Evolutionary conservation across 768 basidiomycete species (phyloP).

Genomic region (Mycena crocata): DNA sequence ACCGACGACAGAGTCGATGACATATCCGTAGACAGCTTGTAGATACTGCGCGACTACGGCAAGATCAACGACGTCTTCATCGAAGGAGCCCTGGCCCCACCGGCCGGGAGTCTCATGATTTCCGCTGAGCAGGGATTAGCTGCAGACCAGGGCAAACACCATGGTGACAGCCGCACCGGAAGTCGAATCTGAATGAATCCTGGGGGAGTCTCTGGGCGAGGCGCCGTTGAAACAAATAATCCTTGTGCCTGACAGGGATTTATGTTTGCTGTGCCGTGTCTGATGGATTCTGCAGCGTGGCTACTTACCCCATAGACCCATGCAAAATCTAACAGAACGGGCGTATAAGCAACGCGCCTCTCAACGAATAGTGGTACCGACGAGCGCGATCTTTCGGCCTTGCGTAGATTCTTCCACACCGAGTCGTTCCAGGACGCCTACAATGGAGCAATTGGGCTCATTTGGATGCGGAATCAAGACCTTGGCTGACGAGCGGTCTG

Average conservation of each 20-base stretch:
- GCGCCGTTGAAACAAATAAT: constrained; percentile 84
- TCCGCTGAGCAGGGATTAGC: constrained; percentile 57
- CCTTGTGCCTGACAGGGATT: constrained; percentile 72
- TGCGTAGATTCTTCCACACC: constrained; percentile 60
- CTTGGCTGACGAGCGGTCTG: constrained; percentile 58
- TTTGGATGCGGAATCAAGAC: constrained; percentile 63
- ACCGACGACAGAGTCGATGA: constrained; percentile 70
- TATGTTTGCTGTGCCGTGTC: constrained; percentile 37
- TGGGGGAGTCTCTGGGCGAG: constrained; percentile 73
- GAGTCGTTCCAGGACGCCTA: constrained; percentile 73
- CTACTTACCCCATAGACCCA: constrained; percentile 78
- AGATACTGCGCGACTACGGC: constrained; percentile 73
- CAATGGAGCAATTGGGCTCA: constrained; percentile 57
- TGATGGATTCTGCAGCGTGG: constrained; percentile 15
- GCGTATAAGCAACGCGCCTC: constrained; percentile 28
- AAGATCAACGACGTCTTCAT: constrained; percentile 75
- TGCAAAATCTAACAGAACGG: constrained; percentile 71
- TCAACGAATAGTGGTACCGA: constrained; percentile 47
- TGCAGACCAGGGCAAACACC: constrained; percentile 6
- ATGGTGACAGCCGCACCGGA: constrained; percentile 64
- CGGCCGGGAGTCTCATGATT: constrained; percentile 80
- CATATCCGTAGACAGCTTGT: constrained; percentile 69
- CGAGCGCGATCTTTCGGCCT: constrained; percentile 74
- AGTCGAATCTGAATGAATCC: constrained; percentile 90
- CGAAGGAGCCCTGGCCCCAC: constrained; percentile 70